Base-by-base conservation (phyloP, 2,329 filamentous ascomycete species). In the Escovopsis sp. region DNA sequence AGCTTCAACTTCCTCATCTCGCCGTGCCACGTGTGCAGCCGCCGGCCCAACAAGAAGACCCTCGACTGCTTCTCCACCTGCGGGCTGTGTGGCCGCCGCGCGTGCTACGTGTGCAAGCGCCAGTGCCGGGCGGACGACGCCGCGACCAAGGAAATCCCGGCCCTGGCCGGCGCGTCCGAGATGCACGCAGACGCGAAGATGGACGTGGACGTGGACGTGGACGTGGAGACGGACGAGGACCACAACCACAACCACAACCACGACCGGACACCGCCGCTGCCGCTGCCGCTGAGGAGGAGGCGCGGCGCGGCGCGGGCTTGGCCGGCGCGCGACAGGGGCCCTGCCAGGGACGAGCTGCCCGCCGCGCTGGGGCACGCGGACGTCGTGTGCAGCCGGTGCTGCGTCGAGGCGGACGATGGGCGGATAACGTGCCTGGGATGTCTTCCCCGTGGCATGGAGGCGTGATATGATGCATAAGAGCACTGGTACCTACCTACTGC, bases 101-200 rank as follows among this genome's bases (percentile, higher is more conserved):
- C 79, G 1, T 85, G 80, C 55, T 83, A 73, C 53, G 67, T 85
- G n/a, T 85, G 80, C 55, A 72, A 82, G 37, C 64, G 80, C 26
- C 64, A 75, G 49, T 85, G 80, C 50, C 62, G 70, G 11, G 72
- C 73, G 2, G 49, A 53, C 8, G 43, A 41, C 26, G 37, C 58
- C 4, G 54, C 53, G 6, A 59, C 28, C 28, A 9, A 9, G 8
- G 8, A 32, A 1, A 9, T 4, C 28, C 28, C 15, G 15, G 15
- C 15, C 15, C 15, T 15, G 15, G 15, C 15, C 15, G 15, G 15
- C 15, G 15, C 15, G 15, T 15, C 28, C 28, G 28, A 32, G 8
- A 9, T 72, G 41, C 62, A 63, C 12, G 74, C 75, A 70, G 28
- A 32, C 28, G 8, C 11, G 28, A 11, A 32, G 7, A 32, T 11